Evolutionary conservation across 2,329 filamentous ascomycete genomes (phyloP), one percentile per base, ranked within the genome.

Genomic region (Hymenotorrendiella dingleyae): DNA sequence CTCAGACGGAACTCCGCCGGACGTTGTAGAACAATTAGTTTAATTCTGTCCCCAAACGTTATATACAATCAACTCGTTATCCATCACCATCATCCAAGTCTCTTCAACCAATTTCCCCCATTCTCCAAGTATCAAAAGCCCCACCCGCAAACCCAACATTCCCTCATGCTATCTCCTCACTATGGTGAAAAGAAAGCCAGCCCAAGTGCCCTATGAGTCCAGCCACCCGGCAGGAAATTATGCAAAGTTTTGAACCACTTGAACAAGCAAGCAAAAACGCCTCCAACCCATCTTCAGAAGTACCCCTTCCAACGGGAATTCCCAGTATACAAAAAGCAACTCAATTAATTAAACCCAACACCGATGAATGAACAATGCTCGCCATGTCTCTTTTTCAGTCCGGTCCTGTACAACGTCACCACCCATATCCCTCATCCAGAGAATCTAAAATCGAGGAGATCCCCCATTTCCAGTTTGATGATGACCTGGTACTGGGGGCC

Each of bases 401-500:
- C 19, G 9, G 16, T 33, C 22, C 29, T 24, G 19, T 30, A 24
- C 29, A 32, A 23, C 21, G 24, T 17, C 20, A 24, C 14, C 17
- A 24, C 26, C n/a, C 38, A 32, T 17, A 19, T 20, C 28, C 19
- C 4, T 34, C 16, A 28, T 20, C 10, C 19, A 24, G n/a, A 8
- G 20, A 36, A 26, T 28, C 14, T 42, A 35, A 21, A 33, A 35
- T 17, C 39, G 32, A 12, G 17, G 32, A n/a, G 11, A 14, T 28
- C 10, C 39, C 7, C 39, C 30, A 28, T 24, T 21, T 4, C 23
- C 30, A 32, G 17, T 36, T 26, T 23, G 23, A 11, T 42, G 23
- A 23, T 53, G 54, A 2, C 49, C 46, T 8, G 52, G 53, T 6
- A 50, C 24, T 20, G 53, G 53, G 10, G 53, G 47, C 10, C 36